Conservation (phyloP, 257 asterid species). For the Eucommia ulmoides region DNA sequence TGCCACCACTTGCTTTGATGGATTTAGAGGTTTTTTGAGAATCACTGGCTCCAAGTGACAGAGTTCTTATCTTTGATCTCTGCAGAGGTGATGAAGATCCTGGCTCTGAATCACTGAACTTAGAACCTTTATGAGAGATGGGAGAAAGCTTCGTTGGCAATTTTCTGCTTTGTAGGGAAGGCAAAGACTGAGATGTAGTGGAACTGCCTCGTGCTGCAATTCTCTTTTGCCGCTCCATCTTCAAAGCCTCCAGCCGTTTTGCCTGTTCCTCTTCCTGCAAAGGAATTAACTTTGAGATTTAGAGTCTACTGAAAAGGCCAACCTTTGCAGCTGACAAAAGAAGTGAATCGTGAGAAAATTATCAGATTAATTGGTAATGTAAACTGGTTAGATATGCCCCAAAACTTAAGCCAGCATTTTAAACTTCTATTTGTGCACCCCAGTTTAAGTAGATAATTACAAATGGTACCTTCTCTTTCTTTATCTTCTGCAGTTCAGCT, state of each 20-base stretch:
- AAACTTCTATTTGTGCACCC: background rate
- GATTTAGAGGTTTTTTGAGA: constrained; percentile 35
- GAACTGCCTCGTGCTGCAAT: constrained; percentile 59
- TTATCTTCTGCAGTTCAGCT: constrained; percentile 80
- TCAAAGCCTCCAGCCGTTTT: constrained; percentile 68
- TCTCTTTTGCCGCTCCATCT: constrained; percentile 75
- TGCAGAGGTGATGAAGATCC: constrained; percentile 87
- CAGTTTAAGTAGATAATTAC: background rate
- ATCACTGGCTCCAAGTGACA: constrained; percentile 32
- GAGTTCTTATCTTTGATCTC: constrained; percentile 68
- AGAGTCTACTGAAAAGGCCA: too few relatives aligned
- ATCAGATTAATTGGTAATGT: too few relatives aligned
- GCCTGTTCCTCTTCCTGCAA: constrained; percentile 71
- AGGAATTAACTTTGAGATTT: too few relatives aligned
- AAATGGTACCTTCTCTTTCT: constrained; percentile 67
- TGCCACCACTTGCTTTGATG: constrained; percentile 37
- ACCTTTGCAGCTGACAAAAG: too few relatives aligned
- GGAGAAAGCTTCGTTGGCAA: constrained; percentile 55
- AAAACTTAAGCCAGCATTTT: background rate
- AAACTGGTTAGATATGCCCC: background rate
- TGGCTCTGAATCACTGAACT: constrained; percentile 83
- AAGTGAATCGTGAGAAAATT: too few relatives aligned
- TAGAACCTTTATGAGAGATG: constrained; percentile 55
- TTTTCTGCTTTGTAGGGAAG: constrained; percentile 17
- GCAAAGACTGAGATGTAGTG: constrained; percentile 25